Conservation (phyloP, 768 basidiomycete genomes). For the Phanerodontia chrysosporium region DNA sequence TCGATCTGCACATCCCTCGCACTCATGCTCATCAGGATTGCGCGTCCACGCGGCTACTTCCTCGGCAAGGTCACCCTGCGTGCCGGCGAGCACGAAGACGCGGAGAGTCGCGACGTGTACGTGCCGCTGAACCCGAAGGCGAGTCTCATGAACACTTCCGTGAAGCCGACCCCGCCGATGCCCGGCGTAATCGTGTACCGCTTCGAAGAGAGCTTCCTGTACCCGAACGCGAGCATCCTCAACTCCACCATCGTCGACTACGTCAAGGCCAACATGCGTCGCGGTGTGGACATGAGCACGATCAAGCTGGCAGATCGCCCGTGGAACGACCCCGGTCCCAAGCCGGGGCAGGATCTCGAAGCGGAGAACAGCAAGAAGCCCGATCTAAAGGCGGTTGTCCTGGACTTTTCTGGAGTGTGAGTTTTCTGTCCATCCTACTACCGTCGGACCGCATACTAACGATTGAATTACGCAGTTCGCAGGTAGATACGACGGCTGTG, state of each 20-base stretch:
- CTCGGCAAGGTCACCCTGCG: constrained; percentile 74
- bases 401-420: constrained; percentile 86
- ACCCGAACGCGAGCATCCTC: constrained; percentile 68
- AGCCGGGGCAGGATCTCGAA: constrained; percentile 44
- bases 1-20: constrained; percentile 77
- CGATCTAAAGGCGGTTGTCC: constrained; percentile 75
- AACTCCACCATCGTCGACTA: constrained; percentile 77
- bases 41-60: constrained; percentile 86
- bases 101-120: constrained; percentile 69
- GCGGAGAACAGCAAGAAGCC: constrained; percentile 56
- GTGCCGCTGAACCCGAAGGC: constrained; percentile 62
- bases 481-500: constrained; percentile 88
- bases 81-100: constrained; percentile 22
- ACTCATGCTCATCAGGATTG: constrained; percentile 81
- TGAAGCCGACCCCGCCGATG: constrained; percentile 73
- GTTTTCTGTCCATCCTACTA: constrained; percentile 23
- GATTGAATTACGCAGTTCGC: constrained; percentile 43
- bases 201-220: constrained; percentile 86
- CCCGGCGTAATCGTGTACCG: constrained; percentile 91
- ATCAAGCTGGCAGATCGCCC: constrained; percentile 69
- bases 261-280: constrained; percentile 71
- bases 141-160: constrained; percentile 59
- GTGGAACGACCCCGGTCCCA: constrained; percentile 92
- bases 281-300: constrained; percentile 68
- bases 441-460: not conserved